Conservation (phyloP, 2,329 filamentous ascomycete genomes). For the Grosmannia clavigera region DNA sequence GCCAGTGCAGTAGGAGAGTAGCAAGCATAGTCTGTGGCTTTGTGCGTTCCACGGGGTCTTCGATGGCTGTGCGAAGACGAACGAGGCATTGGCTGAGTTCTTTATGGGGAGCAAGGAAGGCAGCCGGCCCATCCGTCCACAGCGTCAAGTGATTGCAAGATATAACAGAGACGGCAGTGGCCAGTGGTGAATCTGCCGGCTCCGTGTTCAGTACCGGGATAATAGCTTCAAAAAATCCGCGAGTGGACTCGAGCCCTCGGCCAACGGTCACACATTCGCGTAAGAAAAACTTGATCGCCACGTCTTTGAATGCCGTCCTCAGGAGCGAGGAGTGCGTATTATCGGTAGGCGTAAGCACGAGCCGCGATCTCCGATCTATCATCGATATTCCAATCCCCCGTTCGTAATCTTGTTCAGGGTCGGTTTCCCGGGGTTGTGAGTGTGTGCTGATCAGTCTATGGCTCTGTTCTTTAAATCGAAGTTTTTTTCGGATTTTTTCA, state of each 20-base stretch:
- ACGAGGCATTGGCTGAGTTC: background rate
- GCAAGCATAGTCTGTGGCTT: background rate
- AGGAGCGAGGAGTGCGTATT: background rate
- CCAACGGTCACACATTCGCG: constrained; percentile 1
- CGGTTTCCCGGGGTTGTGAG: background rate
- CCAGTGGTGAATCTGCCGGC: background rate
- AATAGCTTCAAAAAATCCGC: constrained; percentile 1
- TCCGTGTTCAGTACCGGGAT: background rate
- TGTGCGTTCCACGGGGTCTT: background rate
- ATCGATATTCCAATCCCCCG: background rate
- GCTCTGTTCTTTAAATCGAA: background rate
- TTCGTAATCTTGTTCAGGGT: background rate
- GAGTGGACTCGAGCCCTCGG: constrained; percentile 1
- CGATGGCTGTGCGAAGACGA: background rate
- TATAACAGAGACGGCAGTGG: background rate
- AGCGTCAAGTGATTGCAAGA: background rate
- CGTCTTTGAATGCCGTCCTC: background rate
- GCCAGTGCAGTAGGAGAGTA: constrained; percentile 1
- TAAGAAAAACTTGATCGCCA: background rate
- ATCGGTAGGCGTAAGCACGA: background rate
- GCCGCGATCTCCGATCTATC: background rate
- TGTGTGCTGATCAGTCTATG: background rate
- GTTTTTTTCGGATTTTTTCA: background rate
- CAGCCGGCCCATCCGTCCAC: background rate
- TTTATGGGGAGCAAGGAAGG: background rate